Percentiles rank a stretch among this genome's conserved stretches.
phyloP scores from a whole-genome alignment of 2,329 filamentous ascomycete species.

The Phoma sp. region DNA sequence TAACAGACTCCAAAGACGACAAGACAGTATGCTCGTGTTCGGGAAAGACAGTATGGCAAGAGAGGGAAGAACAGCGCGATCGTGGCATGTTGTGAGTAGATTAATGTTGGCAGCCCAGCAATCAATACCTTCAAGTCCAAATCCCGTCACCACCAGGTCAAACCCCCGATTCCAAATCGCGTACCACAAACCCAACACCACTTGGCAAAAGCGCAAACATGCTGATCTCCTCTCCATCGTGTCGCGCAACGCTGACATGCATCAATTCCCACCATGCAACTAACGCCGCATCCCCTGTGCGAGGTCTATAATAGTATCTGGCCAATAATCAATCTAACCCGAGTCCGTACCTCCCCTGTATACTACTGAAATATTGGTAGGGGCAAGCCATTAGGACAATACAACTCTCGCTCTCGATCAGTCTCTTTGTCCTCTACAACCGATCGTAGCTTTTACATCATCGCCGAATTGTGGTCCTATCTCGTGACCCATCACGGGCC shows the following conservation, averaged over 20 bases:
- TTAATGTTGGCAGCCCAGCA: neutral
- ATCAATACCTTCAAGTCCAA: neutral
- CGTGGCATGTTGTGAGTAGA: conserved; percentile 84
- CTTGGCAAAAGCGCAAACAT: neutral
- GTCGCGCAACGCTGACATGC: neutral
- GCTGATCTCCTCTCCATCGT: neutral
- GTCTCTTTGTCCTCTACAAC: neutral
- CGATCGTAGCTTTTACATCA: neutral
- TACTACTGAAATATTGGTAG: too few species aligned
- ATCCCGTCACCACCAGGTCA: too few species aligned
- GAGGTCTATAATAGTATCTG: neutral
- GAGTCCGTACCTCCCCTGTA: neutral
- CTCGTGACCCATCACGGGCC: conserved; percentile 3
- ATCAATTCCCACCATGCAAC: neutral
- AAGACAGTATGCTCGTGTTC: conserved; percentile 98
- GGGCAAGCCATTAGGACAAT: too few species aligned
- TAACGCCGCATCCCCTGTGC: neutral
- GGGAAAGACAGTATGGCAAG: conserved; percentile 98
- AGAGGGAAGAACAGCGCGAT: conserved; percentile 85
- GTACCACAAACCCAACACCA: neutral
- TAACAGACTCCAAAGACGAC: conserved; percentile 66
- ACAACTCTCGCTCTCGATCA: neutral
- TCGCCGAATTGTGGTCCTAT: neutral
- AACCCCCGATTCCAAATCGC: too few species aligned
- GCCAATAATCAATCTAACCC: neutral